These are phyloP conservation scores for Voacanga thouarsii DNA, from an alignment of 257 asterid genomes.

Conservation along the genomic window DNA sequence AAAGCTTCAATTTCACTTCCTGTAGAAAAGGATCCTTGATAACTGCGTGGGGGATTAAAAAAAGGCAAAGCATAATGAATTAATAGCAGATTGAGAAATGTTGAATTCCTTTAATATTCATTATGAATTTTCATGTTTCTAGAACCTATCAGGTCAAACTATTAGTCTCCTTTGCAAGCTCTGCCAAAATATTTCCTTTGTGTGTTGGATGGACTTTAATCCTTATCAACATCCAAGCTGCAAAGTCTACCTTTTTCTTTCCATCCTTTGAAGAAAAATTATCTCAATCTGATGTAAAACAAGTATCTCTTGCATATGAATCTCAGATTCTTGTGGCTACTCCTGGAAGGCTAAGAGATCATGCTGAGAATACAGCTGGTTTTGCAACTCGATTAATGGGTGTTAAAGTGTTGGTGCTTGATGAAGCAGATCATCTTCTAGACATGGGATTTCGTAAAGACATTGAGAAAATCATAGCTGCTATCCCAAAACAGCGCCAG, in stretches of 20 bases:
- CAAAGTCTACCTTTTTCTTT: background rate
- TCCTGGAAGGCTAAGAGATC: constrained; percentile 96
- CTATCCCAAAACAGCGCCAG: constrained; percentile 96
- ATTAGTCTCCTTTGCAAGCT: background rate
- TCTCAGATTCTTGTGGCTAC: constrained; percentile 95
- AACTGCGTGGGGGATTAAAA: background rate
- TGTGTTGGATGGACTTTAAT: background rate
- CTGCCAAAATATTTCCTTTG: background rate
- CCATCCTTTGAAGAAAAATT: background rate
- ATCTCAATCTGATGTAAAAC: background rate
- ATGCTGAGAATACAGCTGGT: constrained; percentile 90
- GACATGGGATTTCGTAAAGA: constrained; percentile 98
- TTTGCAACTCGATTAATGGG: constrained; percentile 96
- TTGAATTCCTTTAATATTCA: background rate
- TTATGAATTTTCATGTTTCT: background rate
- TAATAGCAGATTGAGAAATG: background rate
- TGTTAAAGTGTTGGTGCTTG: constrained; percentile 85
- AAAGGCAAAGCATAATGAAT: background rate
- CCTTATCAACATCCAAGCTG: background rate
- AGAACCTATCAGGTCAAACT: background rate
- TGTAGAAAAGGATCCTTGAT: background rate
- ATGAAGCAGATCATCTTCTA: constrained; percentile 95
- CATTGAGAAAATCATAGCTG: constrained; percentile 81
- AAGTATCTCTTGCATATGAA: constrained; percentile 14
- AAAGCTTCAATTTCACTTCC: background rate